phyloP scores from a whole-genome alignment of 1,284 basidiomycete genomes.

The Tausonia pullulans region DNA sequence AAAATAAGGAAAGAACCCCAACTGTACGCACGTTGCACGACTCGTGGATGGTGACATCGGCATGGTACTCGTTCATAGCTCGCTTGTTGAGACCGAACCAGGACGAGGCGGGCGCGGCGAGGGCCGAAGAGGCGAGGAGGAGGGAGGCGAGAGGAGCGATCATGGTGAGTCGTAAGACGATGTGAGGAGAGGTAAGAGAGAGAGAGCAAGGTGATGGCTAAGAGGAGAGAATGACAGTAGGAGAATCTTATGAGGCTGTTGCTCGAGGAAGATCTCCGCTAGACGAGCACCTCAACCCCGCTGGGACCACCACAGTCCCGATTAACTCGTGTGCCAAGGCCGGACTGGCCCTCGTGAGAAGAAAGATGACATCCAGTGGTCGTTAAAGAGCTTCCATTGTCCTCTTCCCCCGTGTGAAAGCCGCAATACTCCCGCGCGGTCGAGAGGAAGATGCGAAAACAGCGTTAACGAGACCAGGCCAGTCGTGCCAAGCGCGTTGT shows the following conservation, averaged over 20 bases:
- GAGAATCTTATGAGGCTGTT: neutral
- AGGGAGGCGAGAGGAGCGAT: conserved; percentile 18
- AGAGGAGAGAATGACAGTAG: neutral
- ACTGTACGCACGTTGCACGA: conserved; percentile 27
- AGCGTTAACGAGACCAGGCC: no score
- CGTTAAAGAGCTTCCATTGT: no score
- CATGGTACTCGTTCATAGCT: conserved; percentile 23
- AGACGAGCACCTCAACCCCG: no score
- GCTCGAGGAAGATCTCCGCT: no score
- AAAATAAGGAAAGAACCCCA: neutral
- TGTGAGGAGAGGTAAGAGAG: neutral
- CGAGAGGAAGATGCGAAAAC: no score
- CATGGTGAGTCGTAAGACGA: conserved; percentile 18
- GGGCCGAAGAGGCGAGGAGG: conserved; percentile 18
- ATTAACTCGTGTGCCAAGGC: no score
- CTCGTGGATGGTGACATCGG: conserved; percentile 32
- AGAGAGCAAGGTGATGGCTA: neutral
- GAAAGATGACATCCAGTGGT: no score
- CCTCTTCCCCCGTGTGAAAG: no score
- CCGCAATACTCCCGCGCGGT: no score
- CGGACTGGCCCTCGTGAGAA: no score
- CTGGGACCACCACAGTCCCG: no score
- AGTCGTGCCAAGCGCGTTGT: no score
- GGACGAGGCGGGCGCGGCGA: conserved; percentile 4
- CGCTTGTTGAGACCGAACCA: conserved; percentile 18